phyloP scores from a whole-genome alignment of 345 rosid species.

The Lumnitzera littorea region DNA sequence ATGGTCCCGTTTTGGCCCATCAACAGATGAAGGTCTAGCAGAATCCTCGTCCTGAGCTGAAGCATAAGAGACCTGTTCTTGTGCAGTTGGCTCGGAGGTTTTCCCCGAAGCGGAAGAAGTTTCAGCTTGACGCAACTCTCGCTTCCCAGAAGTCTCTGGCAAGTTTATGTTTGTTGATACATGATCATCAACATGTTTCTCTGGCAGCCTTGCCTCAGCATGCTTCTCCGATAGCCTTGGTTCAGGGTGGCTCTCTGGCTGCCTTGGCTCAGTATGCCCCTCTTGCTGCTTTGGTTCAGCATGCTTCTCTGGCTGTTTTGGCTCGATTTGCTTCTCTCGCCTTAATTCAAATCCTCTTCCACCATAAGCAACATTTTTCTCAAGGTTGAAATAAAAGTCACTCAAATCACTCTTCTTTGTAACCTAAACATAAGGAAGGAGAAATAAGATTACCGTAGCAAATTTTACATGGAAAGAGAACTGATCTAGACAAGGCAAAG shows the following conservation, averaged over 20 bases:
- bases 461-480: too few relatives aligned
- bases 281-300: conserved; percentile 6
- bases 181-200: conserved; percentile 1
- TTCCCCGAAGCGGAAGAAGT: conserved; percentile 15
- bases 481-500: too few relatives aligned
- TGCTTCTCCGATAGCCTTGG: too few relatives aligned
- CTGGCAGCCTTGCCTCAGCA: too few relatives aligned
- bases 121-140: conserved; percentile 19
- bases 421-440: conserved; percentile 42
- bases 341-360: conserved; percentile 30
- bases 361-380: conserved; percentile 80
- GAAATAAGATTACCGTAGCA: too few relatives aligned
- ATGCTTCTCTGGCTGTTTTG: conserved; percentile 26
- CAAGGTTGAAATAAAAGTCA: conserved; percentile 79
- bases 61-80: conserved; percentile 13
- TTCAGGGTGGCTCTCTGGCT: conserved; percentile 4
- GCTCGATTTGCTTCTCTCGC: conserved; percentile 34
- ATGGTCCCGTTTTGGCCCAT: conserved; percentile 36
- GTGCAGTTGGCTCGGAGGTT: conserved; percentile 26
- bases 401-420: conserved; percentile 80
- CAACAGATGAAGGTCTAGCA: conserved; percentile 21
- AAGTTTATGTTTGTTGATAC: conserved; percentile 14
- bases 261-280: conserved; percentile 12
- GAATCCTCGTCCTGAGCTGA: conserved; percentile 21
- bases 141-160: conserved; percentile 15